Evolutionary conservation across 352 stramenopile species (phyloP), one percentile per base, ranked within the genome.

Genomic region (Saprolegnia diclina): DNA sequence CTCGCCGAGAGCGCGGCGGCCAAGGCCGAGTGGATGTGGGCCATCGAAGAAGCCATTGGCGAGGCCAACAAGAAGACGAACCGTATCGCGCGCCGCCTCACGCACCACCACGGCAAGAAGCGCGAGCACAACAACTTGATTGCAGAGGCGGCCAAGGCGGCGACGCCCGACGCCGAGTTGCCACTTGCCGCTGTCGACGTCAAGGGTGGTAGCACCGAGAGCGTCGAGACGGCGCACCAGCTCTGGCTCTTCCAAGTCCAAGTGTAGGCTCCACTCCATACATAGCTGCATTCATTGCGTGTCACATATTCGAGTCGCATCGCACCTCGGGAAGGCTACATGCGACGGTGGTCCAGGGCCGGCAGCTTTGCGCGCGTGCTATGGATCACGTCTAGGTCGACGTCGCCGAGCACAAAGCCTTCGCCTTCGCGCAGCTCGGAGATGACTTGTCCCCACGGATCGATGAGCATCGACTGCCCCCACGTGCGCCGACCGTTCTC

Each of bases 21-120:
- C 4, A 95, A 95, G 65, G 78, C 74, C 0, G 87, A 94, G 52
- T 95, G 87, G 87, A 90, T 95, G 79, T 81, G 84, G 0, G 65
- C 84, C 7, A 89, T 94, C 35, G 79, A 90, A 48, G 82, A 94
- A 29, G 83, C 85, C 0, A 88, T 92, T 57, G 59, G 71, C 4
- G 84, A 93, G 53, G 80, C 77, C 0, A 81, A 82, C 7, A 91
- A 91, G 74, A 92, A 92, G 69, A 87, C 88, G 26, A 88, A 85
- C 21, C 72, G 79, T 52, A 94, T 88, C 37, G 81, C 83, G 9
- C 74, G 81, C 0, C 80, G 82, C 1, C 75, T 94, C 5, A 91
- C 84, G 55, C 79, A 79, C 0, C 77, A 24, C 22, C 63, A 52
- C 37, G 63, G 63, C 45, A 52, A 62, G 13, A 61, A 61, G 22